A percentile compares a stretch with the other conserved stretches of the same genome.
phyloP scores from a whole-genome alignment of 176 grass and related monocot species.

The Tuctoria greenei region DNA sequence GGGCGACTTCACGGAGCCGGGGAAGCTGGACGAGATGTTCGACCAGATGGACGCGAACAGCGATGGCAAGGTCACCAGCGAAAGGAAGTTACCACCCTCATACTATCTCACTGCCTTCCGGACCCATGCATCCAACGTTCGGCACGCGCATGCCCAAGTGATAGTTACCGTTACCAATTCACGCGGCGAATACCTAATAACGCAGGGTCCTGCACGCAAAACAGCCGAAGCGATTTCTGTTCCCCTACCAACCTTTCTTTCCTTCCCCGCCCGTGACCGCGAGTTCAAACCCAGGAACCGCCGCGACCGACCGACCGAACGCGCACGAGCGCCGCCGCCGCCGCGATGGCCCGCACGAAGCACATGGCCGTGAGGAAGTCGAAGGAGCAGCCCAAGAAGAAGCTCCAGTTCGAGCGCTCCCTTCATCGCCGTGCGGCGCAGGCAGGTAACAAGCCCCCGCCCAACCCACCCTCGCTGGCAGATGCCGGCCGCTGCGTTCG shows the following conservation, averaged over 20 bases:
- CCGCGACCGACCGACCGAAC: too few species aligned
- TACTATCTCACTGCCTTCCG: too few species aligned
- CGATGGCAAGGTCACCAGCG: constrained; percentile 42
- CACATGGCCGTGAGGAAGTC: not conserved
- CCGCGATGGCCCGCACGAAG: constrained; percentile 31
- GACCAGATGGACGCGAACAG: constrained; percentile 63
- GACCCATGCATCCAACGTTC: too few species aligned
- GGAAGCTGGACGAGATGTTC: constrained; percentile 78
- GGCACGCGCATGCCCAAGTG: not conserved
- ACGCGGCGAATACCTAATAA: not conserved
- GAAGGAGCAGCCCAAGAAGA: constrained; percentile 12
- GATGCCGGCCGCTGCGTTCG: not conserved
- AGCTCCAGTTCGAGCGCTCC: constrained; percentile 17
- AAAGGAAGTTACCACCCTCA: too few species aligned
- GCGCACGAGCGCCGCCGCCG: too few species aligned
- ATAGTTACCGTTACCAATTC: not conserved
- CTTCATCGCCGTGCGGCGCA: not conserved
- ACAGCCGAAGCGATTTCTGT: not conserved
- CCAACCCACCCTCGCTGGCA: not conserved
- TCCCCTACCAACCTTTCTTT: not conserved
- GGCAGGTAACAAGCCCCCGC: not conserved
- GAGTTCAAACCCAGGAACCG: not conserved
- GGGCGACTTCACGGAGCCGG: constrained; percentile 61
- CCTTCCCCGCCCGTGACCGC: not conserved
- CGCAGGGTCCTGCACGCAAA: not conserved